phyloP scores from a whole-genome alignment of 106 monocot species.

The Narthecium ossifragum region DNA sequence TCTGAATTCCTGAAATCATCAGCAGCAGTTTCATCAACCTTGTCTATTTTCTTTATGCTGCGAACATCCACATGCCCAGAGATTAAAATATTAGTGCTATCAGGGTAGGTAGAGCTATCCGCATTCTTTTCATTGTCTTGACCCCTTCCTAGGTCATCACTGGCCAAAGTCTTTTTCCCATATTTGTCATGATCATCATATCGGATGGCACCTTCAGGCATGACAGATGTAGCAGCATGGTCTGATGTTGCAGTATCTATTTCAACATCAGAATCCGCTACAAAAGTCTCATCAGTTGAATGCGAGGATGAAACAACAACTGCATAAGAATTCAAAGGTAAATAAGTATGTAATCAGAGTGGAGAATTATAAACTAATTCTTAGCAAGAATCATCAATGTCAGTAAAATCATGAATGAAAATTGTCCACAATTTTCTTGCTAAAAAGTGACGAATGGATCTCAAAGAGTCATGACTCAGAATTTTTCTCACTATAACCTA shows the following conservation, averaged over 20 bases:
- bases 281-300: conserved; percentile 93
- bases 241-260: conserved; percentile 61
- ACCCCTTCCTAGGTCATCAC: conserved; percentile 11
- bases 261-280: conserved; percentile 89
- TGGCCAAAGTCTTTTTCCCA: conserved; percentile 2
- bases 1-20: conserved; percentile 62
- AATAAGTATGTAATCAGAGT: not conserved
- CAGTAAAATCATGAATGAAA: no score
- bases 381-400: no score
- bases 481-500: no score
- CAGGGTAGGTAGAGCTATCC: not conserved
- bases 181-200: conserved; percentile 10
- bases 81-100: conserved; percentile 3
- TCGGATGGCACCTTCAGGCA: conserved; percentile 22
- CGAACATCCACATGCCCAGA: conserved; percentile 6
- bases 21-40: conserved; percentile 31
- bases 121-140: conserved; percentile 5
- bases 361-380: no score
- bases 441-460: no score
- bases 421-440: no score
- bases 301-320: conserved; percentile 77
- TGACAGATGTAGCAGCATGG: conserved; percentile 7
- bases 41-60: conserved; percentile 31
- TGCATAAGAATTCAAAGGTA: conserved; percentile 17
- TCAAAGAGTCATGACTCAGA: no score